Evolutionary conservation across 768 basidiomycete genomes (phyloP), one percentile per base, ranked within the genome.

Genomic region (Dacryopinax primogenitus): DNA sequence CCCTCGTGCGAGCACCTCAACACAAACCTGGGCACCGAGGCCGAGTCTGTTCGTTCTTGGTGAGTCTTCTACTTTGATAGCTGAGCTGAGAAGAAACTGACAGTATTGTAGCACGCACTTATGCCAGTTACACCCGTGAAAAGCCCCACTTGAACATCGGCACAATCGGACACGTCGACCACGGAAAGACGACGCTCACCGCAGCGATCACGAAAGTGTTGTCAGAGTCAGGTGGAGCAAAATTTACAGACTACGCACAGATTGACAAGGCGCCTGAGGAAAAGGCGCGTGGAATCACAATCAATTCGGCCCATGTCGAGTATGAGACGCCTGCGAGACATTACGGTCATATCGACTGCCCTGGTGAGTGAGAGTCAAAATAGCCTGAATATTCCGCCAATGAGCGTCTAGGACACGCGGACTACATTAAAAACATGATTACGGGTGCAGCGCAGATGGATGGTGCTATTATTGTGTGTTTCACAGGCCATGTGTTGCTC

Each of bases 241-340:
- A 80, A 74, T 98, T 99, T 78, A 90, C 94, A 68, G 94, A 93
- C 81, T 99, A 99, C 80, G 84, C 82, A 62, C 86, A 92, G 77
- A 99, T 99, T 71, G 96, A 99, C 88, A 97, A 90, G 81, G 96
- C 96, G 9, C 96, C 96, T 1, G 96, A 99, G 77, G 96, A 99
- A 80, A 95, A 92, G 78, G 95, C 95, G 67, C 91, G 96, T 75
- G 96, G 96, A 77, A 99, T 99, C 77, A 99, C 96, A 67, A 99
- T 99, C 77, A 93, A 95, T 77, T 95, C 96, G 23, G 85, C 96
- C 63, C 96, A 99, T 74, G 93, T 99, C 74, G 96, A 99, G 76
- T 99, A 99, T 75, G 93, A 98, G 81, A 95, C 95, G 35, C 79
- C 79, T 18, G 79, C 75, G 36, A 84, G 95, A 65, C 95, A 97